Evolutionary conservation across 2,329 filamentous ascomycete species (phyloP).

Genomic region (Trichoderma oligosporum): DNA sequence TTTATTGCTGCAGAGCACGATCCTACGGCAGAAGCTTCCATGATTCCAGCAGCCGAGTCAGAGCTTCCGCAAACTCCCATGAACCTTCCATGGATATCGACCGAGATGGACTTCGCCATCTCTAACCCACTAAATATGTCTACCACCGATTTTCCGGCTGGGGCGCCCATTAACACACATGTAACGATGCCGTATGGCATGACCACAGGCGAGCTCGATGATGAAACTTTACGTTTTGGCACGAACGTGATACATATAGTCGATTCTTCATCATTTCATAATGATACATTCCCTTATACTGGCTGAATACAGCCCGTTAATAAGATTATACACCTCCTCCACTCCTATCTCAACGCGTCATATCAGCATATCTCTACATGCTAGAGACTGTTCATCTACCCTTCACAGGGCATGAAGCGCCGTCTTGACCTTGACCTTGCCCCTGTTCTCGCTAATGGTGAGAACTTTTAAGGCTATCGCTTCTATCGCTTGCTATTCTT

Average conservation of each 20-base stretch:
- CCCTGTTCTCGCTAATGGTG: slow-evolving; percentile 36
- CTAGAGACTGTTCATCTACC: neutral
- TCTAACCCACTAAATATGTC: neutral
- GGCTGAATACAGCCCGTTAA: neutral
- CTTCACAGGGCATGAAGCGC: slow-evolving; percentile 21
- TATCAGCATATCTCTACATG: neutral
- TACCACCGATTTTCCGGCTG: neutral
- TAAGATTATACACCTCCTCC: too few relatives aligned
- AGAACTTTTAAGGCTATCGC: slow-evolving; percentile 41
- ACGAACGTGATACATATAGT: neutral
- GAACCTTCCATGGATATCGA: slow-evolving; percentile 7
- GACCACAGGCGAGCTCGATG: neutral
- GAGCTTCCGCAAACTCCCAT: neutral
- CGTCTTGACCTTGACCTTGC: slow-evolving; percentile 36
- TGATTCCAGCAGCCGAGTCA: neutral
- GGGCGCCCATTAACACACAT: neutral
- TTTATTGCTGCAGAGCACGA: neutral
- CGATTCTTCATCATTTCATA: slow-evolving; percentile 3
- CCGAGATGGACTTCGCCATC: neutral
- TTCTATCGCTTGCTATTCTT: too few relatives aligned
- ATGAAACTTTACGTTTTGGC: neutral
- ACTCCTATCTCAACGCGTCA: neutral
- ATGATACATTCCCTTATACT: neutral
- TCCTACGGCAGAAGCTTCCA: neutral
- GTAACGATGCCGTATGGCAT: neutral